Evolutionary conservation across 352 stramenopile species (phyloP), one percentile per base, ranked within the genome.

Genomic region (Pythium rishiriense): DNA sequence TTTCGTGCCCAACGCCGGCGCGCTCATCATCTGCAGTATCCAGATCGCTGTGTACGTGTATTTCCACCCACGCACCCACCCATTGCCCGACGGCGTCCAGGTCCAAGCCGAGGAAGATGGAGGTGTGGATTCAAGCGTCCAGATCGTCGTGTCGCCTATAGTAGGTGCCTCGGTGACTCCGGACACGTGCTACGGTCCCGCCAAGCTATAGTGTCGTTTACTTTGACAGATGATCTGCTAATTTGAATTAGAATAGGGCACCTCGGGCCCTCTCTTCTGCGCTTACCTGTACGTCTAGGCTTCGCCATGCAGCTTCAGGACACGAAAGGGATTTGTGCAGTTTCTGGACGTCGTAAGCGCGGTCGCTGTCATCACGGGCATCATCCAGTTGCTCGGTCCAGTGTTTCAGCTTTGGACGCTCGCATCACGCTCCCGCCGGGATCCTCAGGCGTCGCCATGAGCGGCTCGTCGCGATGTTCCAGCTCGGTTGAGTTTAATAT

Each of bases 1-100:
- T 29, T 81, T 88, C 58, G 69, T 78, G 25, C 78, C 77, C 22
- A 88, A 88, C 53, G 63, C 74, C 37, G 21, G 64, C 60, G 35
- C 79, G 62, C 45, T 65, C 58, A 41, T 68, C 45, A 7, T 68
- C 77, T n/a, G 70, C 53, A 17, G 77, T 22, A 37, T 64, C 0
- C 77, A 85, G 26, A 55, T 82, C 37, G 60, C 46, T 1, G 62
- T 85, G 25, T 85, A 83, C 60, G 46, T 79, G 51, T 54, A 78
- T 53, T 83, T 73, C 61, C 62, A 85, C 54, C 76, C 76, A 26
- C 82, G 62, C 29, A 81, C 73, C 15, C 67, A 75, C 12, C 69
- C 65, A 17, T 28, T 42, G 48, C 48, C 48, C 12, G 37, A n/a
- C 9, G 37, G 11, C 2, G 4, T 52, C 24, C 46, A 24, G 6